phyloP scores from a whole-genome alignment of 768 basidiomycete genomes.

The Mrakia hoshinonis region DNA sequence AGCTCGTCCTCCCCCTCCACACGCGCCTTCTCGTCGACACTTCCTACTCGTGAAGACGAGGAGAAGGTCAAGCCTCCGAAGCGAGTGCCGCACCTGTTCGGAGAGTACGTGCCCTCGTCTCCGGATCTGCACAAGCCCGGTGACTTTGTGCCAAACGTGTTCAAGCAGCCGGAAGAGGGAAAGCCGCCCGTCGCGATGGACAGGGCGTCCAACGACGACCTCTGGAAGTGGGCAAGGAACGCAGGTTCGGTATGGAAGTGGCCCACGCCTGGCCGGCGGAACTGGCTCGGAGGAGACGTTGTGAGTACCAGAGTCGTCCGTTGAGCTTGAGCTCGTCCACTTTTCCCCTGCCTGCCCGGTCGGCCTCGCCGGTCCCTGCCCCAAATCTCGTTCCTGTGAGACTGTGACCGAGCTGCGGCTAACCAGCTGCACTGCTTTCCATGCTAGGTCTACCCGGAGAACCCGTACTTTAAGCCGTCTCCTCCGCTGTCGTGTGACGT shows the following conservation, averaged over 20 bases:
- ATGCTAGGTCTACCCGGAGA: constrained; percentile 21
- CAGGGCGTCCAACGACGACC: not conserved
- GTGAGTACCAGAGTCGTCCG: constrained; percentile 12
- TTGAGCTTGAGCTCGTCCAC: not conserved
- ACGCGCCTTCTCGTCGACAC: not conserved
- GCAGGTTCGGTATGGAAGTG: constrained; percentile 15
- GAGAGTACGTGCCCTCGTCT: not conserved
- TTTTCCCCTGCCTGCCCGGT: not conserved
- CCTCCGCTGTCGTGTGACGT: constrained; percentile 27
- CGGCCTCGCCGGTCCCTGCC: too few relatives aligned
- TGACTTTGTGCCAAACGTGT: not conserved
- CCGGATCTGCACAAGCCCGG: not conserved
- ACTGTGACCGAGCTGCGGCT: too few relatives aligned
- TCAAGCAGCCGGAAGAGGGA: not conserved
- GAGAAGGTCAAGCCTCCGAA: too few relatives aligned
- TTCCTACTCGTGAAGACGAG: not conserved
- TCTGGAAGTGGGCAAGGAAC: constrained; percentile 9
- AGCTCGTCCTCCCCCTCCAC: not conserved
- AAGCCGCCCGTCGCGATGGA: not conserved
- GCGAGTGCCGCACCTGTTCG: not conserved
- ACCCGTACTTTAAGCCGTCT: constrained; percentile 25
- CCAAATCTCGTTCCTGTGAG: too few relatives aligned
- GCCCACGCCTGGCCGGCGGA: constrained; percentile 9
- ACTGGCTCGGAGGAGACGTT: constrained; percentile 28
- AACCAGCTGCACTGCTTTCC: too few relatives aligned